Conservation (phyloP, 2,329 filamentous ascomycete genomes). For the Lasiodiplodia sp. region DNA sequence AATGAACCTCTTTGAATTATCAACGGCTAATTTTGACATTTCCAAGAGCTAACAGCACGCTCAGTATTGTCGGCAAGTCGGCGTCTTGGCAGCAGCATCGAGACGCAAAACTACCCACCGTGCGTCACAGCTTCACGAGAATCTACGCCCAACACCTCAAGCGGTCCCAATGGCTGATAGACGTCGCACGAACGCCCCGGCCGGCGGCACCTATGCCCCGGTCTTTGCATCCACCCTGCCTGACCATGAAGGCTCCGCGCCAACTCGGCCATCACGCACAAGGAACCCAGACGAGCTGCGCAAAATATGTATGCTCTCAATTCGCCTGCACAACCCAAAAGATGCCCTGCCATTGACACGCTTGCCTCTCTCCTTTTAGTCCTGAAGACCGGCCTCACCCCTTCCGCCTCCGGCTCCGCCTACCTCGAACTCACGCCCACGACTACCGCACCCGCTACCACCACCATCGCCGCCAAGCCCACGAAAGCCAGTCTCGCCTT, state of each 20-base stretch:
- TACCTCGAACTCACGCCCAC: conserved; percentile 70
- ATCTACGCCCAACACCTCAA: conserved; percentile 3
- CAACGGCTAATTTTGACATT: no score
- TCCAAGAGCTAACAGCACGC: neutral
- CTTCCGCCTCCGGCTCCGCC: conserved; percentile 91
- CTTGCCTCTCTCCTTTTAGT: conserved; percentile 59
- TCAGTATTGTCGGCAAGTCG: conserved; percentile 8
- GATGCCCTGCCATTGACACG: conserved; percentile 33
- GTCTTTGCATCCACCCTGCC: conserved; percentile 66
- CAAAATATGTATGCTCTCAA: conserved; percentile 74
- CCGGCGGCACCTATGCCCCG: conserved; percentile 77
- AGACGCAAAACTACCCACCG: conserved; percentile 21
- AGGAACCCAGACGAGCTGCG: conserved; percentile 75
- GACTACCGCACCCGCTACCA: conserved; percentile 41
- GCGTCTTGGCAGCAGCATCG: conserved; percentile 7
- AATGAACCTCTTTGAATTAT: neutral
- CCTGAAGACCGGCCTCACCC: conserved; percentile 88
- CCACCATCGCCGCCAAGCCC: conserved; percentile 40
- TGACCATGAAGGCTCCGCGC: conserved; percentile 54
- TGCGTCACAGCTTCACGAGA: conserved; percentile 23
- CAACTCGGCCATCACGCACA: conserved; percentile 60
- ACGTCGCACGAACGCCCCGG: conserved; percentile 87
- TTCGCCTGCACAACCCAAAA: neutral
- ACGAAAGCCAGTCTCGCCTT: conserved; percentile 51
- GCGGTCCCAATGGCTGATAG: conserved; percentile 74